Percentiles rank a stretch among this genome's conserved stretches.
Evolutionary conservation across 441 rosid species (phyloP).

Genomic region (Syzygium malaccense): DNA sequence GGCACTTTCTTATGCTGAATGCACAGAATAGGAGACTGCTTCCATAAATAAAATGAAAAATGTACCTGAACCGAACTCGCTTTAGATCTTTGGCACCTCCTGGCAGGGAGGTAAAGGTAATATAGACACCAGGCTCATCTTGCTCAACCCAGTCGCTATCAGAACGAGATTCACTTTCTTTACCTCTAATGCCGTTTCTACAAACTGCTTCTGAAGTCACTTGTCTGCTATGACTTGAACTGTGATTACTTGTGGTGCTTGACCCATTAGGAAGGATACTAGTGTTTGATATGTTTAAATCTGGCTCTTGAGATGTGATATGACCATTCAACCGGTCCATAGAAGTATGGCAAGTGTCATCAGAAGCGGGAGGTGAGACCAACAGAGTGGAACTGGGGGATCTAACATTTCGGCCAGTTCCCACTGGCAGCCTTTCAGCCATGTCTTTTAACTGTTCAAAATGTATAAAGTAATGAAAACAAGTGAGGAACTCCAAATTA

Average conservation of each 20-base stretch:
- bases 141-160: conserved; percentile 94
- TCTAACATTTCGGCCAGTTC: conserved; percentile 46
- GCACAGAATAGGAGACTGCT: not conserved
- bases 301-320: conserved; percentile 36
- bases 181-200: conserved; percentile 43
- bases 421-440: conserved; percentile 89
- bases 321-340: conserved; percentile 42
- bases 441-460: conserved; percentile 64
- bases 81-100: conserved; percentile 89
- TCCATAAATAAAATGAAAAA: not conserved
- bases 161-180: conserved; percentile 51
- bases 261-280: conserved; percentile 51
- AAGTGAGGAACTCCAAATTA: not conserved
- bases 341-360: conserved; percentile 35
- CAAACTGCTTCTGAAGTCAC: conserved; percentile 45
- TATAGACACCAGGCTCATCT: conserved; percentile 93
- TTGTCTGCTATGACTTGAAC: conserved; percentile 26
- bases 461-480: not conserved
- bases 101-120: conserved; percentile 73
- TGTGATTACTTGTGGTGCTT: conserved; percentile 27
- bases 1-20: not conserved
- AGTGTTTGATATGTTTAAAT: conserved; percentile 33
- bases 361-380: conserved; percentile 46
- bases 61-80: conserved; percentile 92
- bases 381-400: conserved; percentile 48